Evolutionary conservation across 306 rosid genomes (phyloP).

Genomic region (Ammopiptanthus mongolicus): DNA sequence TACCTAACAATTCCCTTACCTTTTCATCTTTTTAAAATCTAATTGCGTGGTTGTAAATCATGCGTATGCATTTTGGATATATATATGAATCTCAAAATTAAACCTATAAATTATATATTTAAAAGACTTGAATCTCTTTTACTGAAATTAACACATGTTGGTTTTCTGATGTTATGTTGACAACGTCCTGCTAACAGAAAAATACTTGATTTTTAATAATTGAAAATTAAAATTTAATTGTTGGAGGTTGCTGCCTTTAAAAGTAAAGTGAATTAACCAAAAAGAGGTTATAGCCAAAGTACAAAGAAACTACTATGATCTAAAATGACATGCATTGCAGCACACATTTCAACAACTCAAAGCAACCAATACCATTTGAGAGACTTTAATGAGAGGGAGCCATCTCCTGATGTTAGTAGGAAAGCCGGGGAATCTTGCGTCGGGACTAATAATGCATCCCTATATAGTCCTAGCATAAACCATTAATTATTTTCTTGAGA

Average conservation of each 20-base stretch:
- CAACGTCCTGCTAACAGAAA: slow-evolving; percentile 27
- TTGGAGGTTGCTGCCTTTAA: not conserved
- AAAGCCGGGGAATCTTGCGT: not conserved
- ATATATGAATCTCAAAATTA: too few species aligned
- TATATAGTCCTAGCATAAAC: not conserved
- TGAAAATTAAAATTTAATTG: not conserved
- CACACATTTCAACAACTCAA: slow-evolving; percentile 3
- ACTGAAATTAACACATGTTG: not conserved
- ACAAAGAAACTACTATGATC: not conserved
- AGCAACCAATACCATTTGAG: slow-evolving; percentile 14
- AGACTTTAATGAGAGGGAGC: slow-evolving; percentile 11
- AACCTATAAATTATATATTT: too few species aligned
- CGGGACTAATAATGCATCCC: not conserved
- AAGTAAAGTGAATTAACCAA: slow-evolving; percentile 29
- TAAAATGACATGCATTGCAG: not conserved
- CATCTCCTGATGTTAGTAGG: not conserved
- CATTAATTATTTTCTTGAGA: not conserved
- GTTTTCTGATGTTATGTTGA: slow-evolving; percentile 23
- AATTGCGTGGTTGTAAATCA: not conserved
- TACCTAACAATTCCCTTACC: not conserved
- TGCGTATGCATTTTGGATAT: too few species aligned
- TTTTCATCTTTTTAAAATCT: not conserved
- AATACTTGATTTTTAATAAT: not conserved
- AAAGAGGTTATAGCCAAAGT: not conserved
- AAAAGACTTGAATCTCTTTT: too few species aligned